Evolutionary conservation across 768 basidiomycete genomes (phyloP).

Genomic region (Naganishia vaughanmartiniae): DNA sequence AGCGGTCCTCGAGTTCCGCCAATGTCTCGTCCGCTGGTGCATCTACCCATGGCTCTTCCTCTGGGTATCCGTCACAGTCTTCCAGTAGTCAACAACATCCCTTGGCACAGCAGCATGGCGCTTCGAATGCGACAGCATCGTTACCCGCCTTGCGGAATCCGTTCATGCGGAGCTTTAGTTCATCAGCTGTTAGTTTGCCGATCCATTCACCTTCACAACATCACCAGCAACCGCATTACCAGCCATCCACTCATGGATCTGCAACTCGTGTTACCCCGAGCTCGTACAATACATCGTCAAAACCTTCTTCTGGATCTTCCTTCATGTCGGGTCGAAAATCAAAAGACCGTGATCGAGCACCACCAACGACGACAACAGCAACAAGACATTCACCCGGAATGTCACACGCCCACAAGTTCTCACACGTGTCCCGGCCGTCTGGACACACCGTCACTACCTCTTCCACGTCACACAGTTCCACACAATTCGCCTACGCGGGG

Average conservation of each 20-base stretch:
- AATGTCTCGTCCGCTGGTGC: constrained; percentile 17
- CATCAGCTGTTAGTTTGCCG: constrained; percentile 24
- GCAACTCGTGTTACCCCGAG: constrained; percentile 18
- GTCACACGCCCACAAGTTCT: constrained; percentile 13
- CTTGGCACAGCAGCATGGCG: constrained; percentile 18
- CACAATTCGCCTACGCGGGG: constrained; percentile 19
- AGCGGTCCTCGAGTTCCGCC: constrained; percentile 15
- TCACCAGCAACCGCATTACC: neutral
- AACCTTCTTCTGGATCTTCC: constrained; percentile 17
- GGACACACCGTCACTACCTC: constrained; percentile 22
- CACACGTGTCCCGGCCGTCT: constrained; percentile 12
- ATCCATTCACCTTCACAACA: neutral
- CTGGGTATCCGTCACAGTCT: constrained; percentile 14
- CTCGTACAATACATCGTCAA: constrained; percentile 21
- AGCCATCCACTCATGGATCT: neutral
- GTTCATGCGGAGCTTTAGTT: constrained; percentile 28
- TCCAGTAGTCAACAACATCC: constrained; percentile 9
- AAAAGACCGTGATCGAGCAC: constrained; percentile 10
- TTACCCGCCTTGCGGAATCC: constrained; percentile 32
- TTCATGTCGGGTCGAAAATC: constrained; percentile 19
- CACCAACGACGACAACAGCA: neutral
- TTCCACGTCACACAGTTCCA: constrained; percentile 14
- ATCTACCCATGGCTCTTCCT: constrained; percentile 16
- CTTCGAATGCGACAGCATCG: neutral
- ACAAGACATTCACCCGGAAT: constrained; percentile 13